phyloP scores from a whole-genome alignment of 202 grass and related monocot species.

The Cymbopogon flexuosus region DNA sequence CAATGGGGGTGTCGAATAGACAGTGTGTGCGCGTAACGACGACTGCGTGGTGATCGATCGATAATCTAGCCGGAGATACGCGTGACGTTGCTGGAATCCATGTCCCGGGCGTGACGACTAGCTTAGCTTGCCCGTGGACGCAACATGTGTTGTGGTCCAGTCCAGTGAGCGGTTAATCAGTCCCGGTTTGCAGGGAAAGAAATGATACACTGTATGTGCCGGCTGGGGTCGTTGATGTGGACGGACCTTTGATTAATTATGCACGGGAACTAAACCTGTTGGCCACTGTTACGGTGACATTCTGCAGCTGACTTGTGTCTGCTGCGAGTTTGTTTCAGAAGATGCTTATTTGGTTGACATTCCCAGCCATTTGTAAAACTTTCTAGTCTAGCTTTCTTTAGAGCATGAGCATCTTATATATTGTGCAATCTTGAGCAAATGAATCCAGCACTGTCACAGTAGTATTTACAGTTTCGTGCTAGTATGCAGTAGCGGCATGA shows the following conservation, averaged over 20 bases:
- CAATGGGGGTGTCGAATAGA: background rate
- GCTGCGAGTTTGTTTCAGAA: too few relatives aligned
- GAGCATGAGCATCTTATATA: too few relatives aligned
- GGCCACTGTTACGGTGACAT: background rate
- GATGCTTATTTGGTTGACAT: too few relatives aligned
- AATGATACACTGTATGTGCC: too few relatives aligned
- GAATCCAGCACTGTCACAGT: too few relatives aligned
- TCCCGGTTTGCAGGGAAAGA: slow-evolving; percentile 6
- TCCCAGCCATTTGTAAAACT: too few relatives aligned
- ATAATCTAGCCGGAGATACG: slow-evolving; percentile 27
- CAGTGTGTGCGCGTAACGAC: background rate
- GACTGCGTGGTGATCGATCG: background rate
- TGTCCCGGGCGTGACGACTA: background rate
- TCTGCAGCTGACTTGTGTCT: background rate
- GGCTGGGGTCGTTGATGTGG: too few relatives aligned
- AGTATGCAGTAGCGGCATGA: background rate
- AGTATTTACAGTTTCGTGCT: background rate
- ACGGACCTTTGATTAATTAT: too few relatives aligned
- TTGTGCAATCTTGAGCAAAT: too few relatives aligned
- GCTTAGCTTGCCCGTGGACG: background rate
- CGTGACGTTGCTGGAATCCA: slow-evolving; percentile 28
- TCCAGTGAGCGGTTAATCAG: background rate
- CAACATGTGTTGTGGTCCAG: background rate
- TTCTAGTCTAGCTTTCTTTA: too few relatives aligned
- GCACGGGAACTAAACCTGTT: background rate